Base-by-base conservation (phyloP, 1,284 basidiomycete genomes). In the Melampsora americana region DNA sequence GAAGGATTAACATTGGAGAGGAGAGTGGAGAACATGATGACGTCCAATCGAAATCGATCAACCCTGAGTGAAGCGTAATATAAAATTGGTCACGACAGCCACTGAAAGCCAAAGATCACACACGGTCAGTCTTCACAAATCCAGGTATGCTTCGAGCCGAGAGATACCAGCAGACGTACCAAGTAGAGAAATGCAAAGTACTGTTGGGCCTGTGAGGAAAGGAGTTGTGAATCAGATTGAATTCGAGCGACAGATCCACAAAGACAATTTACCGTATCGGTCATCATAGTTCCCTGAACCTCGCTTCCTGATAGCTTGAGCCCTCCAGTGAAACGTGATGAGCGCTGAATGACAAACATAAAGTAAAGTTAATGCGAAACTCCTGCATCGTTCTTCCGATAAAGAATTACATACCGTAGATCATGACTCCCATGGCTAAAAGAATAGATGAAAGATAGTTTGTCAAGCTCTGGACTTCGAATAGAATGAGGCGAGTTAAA, bases 81-180 rank as follows among this genome's bases (percentile, higher is more conserved):
- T 66, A 39, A 74, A 74, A 30, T 74, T 74, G 26, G 71, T 74
- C 7, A 74, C 35, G 12, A 74, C 71, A 18, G 71, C 71, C 46
- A 74, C 71, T 74, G 12, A 35, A 30, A 73, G 12, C 7, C 23
- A 42, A 32, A 4, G 28, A 44, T 4, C 14, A 72, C 14, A 18
- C 12, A 28, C 26, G 5, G 26, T 50, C 30, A 50, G 11, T 64
- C 26, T 18, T 35, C 2, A 23, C 20, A 30, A 28, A 62, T 20
- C 9, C 23, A 16, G 44, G 20, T n/a, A 18, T 20, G 60, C 18
- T n/a, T 28, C 39, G 20, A 26, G 59, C 42, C 9, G 18, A 35
- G 42, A 44, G n/a, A 20, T 28, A 23, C n/a, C 7, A 23, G 61
- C 46, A 4, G 20, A 39, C 30, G 18, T 35, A 74, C 71, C 48